These are phyloP conservation scores for Microdochium bolleyi DNA, from an alignment of 2,329 filamentous ascomycete genomes.

Conservation along the genomic window DNA sequence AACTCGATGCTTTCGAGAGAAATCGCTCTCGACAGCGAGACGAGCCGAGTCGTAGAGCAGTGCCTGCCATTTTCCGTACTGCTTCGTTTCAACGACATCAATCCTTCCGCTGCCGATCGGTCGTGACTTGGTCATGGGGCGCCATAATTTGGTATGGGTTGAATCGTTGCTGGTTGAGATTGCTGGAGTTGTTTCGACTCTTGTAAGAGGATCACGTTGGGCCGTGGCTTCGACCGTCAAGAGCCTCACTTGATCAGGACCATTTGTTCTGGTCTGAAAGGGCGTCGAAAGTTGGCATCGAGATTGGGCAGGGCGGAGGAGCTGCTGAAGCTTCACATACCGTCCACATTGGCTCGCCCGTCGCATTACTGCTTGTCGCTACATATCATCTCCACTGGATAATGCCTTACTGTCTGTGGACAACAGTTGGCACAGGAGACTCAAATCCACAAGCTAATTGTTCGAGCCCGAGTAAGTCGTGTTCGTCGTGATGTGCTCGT, in stretches of 20 bases:
- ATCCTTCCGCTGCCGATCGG: neutral
- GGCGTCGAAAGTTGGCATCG: neutral
- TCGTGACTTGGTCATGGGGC: neutral
- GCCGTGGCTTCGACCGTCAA: neutral
- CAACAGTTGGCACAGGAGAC: neutral
- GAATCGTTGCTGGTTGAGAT: neutral
- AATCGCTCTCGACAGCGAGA: slow-evolving; percentile 21
- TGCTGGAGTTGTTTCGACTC: neutral
- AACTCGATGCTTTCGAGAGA: slow-evolving; percentile 9
- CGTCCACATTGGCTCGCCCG: slow-evolving; percentile 16
- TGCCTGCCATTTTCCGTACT: slow-evolving; percentile 16
- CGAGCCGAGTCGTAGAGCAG: slow-evolving; percentile 14
- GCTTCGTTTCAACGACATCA: slow-evolving; percentile 10
- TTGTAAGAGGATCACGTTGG: neutral
- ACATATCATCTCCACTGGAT: slow-evolving; percentile 11
- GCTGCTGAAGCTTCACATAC: slow-evolving; percentile 20
- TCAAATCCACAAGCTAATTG: neutral
- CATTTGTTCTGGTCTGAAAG: neutral
- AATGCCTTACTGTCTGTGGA: neutral
- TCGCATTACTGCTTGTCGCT: slow-evolving; percentile 22
- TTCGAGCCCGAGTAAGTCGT: no score
- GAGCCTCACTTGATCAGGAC: neutral
- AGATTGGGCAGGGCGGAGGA: slow-evolving; percentile 2
- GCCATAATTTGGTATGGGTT: neutral
- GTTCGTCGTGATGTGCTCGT: no score